Evolutionary conservation across 345 rosid genomes (phyloP).

Genomic region (Eucalyptus fibrosa): DNA sequence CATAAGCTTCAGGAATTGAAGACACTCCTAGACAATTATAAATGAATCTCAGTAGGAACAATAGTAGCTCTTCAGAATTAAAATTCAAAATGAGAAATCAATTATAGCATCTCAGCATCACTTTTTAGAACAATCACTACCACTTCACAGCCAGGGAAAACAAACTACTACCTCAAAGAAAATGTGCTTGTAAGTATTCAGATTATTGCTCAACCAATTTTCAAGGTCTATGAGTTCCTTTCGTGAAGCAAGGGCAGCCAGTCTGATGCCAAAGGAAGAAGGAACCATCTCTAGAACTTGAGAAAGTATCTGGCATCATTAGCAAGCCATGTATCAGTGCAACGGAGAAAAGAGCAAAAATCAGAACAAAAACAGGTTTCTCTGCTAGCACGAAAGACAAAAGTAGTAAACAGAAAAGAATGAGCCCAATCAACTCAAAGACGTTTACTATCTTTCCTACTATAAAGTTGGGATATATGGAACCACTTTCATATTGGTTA

Average conservation of each 20-base stretch:
- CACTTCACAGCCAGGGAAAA: background rate
- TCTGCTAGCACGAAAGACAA: background rate
- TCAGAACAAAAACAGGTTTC: background rate
- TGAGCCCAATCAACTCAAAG: background rate
- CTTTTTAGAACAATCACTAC: background rate
- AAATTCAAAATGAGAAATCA: background rate
- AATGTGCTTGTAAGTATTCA: conserved; percentile 44
- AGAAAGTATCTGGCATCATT: conserved; percentile 49
- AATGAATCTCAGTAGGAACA: background rate
- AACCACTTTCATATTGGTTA: background rate
- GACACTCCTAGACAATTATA: conserved; percentile 67
- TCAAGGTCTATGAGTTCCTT: conserved; percentile 75
- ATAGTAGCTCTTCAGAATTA: background rate
- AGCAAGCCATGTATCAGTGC: background rate
- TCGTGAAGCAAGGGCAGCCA: conserved; percentile 77
- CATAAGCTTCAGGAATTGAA: conserved; percentile 65
- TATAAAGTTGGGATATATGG: background rate
- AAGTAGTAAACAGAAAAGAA: background rate
- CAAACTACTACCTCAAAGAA: conserved; percentile 60
- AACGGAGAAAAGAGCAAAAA: background rate
- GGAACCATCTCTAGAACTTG: conserved; percentile 69
- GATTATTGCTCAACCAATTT: conserved; percentile 60
- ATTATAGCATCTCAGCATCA: background rate
- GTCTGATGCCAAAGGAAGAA: conserved; percentile 47
- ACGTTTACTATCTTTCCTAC: background rate